Conservation (phyloP, 371 early-diverging fungal species). For the Gilbertella persicaria region DNA sequence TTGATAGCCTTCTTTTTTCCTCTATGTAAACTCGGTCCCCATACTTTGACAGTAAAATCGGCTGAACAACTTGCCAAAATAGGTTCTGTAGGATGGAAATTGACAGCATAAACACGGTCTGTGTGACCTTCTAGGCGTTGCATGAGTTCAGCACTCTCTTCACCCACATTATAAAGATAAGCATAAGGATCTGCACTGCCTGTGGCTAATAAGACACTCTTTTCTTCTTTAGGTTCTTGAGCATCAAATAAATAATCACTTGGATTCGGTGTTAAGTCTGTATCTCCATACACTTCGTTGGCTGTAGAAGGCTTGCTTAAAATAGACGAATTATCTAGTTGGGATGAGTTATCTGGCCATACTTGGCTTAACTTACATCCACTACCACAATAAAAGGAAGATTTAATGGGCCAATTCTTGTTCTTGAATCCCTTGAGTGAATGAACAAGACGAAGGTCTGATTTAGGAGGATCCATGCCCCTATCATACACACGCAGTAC, state of each 20-base stretch:
- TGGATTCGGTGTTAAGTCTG: conserved; percentile 31
- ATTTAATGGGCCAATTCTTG: conserved; percentile 89
- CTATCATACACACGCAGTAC: conserved; percentile 86
- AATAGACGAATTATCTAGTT: conserved; percentile 48
- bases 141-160: conserved; percentile 70
- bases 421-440: conserved; percentile 84
- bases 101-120: conserved; percentile 82
- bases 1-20: conserved; percentile 50
- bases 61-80: conserved; percentile 82
- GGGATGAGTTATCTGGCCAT: not conserved
- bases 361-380: conserved; percentile 57
- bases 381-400: conserved; percentile 73
- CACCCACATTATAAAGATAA: conserved; percentile 79
- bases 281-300: conserved; percentile 44
- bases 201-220: conserved; percentile 75
- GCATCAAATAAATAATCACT: conserved; percentile 40
- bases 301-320: conserved; percentile 31
- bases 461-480: conserved; percentile 74
- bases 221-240: conserved; percentile 55
- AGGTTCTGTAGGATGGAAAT: conserved; percentile 83
- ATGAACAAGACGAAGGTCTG: conserved; percentile 65
- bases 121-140: conserved; percentile 86
- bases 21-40: conserved; percentile 61
- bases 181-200: conserved; percentile 88
- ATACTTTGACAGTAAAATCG: conserved; percentile 81